These are phyloP conservation scores for Thamnidium elegans DNA, from an alignment of 192 early-diverging fungal species.

Conservation along the genomic window DNA sequence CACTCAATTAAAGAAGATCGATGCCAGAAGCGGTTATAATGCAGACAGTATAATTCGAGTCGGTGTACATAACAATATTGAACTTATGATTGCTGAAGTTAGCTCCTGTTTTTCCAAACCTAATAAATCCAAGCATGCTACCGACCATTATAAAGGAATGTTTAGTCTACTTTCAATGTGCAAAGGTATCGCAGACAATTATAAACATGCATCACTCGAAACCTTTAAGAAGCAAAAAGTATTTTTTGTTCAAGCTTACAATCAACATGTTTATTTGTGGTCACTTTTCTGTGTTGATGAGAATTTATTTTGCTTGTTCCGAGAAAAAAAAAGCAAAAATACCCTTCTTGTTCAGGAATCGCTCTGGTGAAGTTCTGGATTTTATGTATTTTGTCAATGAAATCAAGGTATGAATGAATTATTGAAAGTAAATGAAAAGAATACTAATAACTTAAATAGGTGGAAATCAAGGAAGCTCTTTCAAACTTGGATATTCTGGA, in stretches of 20 bases:
- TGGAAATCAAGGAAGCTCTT: too few relatives aligned
- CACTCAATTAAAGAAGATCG: background rate
- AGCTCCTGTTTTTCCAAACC: background rate
- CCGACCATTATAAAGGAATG: background rate
- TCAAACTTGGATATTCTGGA: too few relatives aligned
- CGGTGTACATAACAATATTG: background rate
- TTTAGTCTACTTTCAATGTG: background rate
- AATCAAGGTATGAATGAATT: conserved; percentile 3
- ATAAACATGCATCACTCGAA: background rate
- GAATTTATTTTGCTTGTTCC: background rate
- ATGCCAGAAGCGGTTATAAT: background rate
- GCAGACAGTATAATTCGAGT: background rate
- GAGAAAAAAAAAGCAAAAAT: conserved; percentile 6
- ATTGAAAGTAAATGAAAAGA: background rate
- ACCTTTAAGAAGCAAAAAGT: background rate
- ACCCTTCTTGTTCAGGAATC: background rate
- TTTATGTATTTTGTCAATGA: background rate
- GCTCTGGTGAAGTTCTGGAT: too few relatives aligned
- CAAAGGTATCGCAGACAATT: background rate
- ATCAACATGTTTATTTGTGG: background rate
- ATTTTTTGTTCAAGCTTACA: background rate
- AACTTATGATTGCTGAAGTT: background rate
- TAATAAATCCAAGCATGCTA: background rate
- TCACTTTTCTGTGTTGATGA: background rate
- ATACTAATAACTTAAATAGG: background rate